Conservation (phyloP, 2,329 filamentous ascomycete genomes). For the Xylaria sp. region DNA sequence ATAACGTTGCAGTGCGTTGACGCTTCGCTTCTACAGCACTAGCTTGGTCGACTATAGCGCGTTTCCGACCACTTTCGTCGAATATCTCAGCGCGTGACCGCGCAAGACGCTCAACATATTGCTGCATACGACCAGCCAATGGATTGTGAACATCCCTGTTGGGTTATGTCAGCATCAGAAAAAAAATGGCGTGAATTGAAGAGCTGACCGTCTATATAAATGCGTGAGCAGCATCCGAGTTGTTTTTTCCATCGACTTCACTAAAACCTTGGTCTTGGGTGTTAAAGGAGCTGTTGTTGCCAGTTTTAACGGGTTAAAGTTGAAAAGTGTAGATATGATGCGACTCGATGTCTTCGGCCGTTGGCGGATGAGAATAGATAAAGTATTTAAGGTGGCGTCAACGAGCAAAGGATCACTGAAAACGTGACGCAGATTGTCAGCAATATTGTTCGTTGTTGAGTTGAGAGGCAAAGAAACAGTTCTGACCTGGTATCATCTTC, state of each 20-base stretch:
- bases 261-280: conserved; percentile 80
- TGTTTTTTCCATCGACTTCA: conserved; percentile 96
- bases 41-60: conserved; percentile 75
- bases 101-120: conserved; percentile 85
- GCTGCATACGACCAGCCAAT: conserved; percentile 80
- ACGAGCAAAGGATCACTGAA: conserved; percentile 85
- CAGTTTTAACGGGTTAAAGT: conserved; percentile 89
- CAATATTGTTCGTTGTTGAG: not conserved
- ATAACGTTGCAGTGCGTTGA: conserved; percentile 72
- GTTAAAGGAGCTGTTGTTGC: conserved; percentile 78
- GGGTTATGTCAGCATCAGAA: conserved; percentile 41
- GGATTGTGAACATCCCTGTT: conserved; percentile 82
- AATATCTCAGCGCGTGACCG: conserved; percentile 81
- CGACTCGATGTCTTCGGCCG: conserved; percentile 85
- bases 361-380: conserved; percentile 84
- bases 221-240: conserved; percentile 85
- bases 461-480: conserved; percentile 7
- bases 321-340: conserved; percentile 85
- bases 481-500: conserved; percentile 84
- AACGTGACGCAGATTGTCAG: conserved; percentile 30
- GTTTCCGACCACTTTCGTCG: conserved; percentile 82
- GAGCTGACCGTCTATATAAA: conserved; percentile 76
- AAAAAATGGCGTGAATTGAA: conserved; percentile 13
- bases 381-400: conserved; percentile 89
- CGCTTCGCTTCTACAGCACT: conserved; percentile 86